Evolutionary conservation across 805 yeast genomes (phyloP).

Genomic region (Cyberlindnera suaveolens): DNA sequence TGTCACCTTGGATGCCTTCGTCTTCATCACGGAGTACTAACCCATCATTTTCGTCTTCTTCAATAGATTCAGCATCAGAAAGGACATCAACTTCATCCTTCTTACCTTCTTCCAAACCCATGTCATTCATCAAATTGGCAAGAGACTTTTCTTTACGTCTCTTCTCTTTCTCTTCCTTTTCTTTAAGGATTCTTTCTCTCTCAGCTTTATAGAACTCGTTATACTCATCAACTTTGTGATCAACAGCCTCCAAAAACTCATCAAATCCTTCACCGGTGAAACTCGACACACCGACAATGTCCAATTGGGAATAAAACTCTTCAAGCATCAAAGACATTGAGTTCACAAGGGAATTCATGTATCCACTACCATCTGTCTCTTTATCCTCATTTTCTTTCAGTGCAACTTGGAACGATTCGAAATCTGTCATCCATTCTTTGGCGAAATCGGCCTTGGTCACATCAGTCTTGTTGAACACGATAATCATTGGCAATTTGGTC

Average conservation of each 20-base stretch:
- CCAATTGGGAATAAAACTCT: slow-evolving; percentile 89
- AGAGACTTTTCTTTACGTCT: slow-evolving; percentile 65
- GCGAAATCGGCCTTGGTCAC: slow-evolving; percentile 82
- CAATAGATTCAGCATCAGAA: slow-evolving; percentile 46
- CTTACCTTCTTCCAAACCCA: slow-evolving; percentile 51
- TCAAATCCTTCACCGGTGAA: slow-evolving; percentile 93
- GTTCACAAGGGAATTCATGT: slow-evolving; percentile 89
- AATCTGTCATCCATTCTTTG: slow-evolving; percentile 95
- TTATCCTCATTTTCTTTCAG: slow-evolving; percentile 60
- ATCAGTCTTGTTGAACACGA: slow-evolving; percentile 94
- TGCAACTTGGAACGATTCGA: slow-evolving; percentile 83
- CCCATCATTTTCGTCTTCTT: slow-evolving; percentile 39
- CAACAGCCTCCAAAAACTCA: slow-evolving; percentile 80
- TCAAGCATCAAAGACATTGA: slow-evolving; percentile 95
- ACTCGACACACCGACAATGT: slow-evolving; percentile 88
- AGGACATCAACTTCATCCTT: slow-evolving; percentile 41
- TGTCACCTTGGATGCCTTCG: slow-evolving; percentile 38
- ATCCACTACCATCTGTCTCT: slow-evolving; percentile 72
- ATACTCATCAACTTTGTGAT: slow-evolving; percentile 81
- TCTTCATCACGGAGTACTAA: slow-evolving; percentile 35
- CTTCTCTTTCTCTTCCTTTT: slow-evolving; percentile 72
- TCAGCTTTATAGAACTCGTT: slow-evolving; percentile 78
- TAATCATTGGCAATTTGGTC: slow-evolving; percentile 92
- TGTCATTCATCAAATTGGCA: slow-evolving; percentile 73
- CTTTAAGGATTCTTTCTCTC: slow-evolving; percentile 71